Base-by-base conservation (phyloP, 345 rosid genomes). In the Anastatica hierochuntica region DNA sequence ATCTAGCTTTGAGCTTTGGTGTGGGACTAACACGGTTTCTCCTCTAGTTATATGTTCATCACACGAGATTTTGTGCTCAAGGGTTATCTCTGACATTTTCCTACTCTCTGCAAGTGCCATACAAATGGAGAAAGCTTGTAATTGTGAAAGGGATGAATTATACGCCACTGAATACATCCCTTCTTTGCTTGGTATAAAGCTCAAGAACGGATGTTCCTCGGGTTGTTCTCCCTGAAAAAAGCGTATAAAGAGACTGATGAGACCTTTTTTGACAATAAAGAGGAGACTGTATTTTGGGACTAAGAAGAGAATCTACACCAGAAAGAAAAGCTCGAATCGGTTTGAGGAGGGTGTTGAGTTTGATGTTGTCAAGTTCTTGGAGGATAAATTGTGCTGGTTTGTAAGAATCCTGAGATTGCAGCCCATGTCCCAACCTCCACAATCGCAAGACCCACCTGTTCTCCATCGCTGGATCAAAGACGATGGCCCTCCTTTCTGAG, bases 361-460 rank as follows among this genome's bases (percentile, higher is more conserved):
- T 51, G 73, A 61, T 14, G 69, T 40, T 43, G 68, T 58, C 33
- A 64, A 51, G 42, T 49, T 74, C 64, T 59, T 64, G 41, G 13
- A 15, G 43, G 53, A 55, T 44, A 63, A 74, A 69, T 57, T 66
- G 49, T 52, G 73, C 41, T 56, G 58, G 45, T 76, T 79, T 26
- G 77, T 66, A 36, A 86, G 81, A 63, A 87, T 64, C 67, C 64
- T 75, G 23, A 87, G 87, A 39, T 80, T 70, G 69, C 96, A 90
- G 15, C 92, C 92, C 72, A 84, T 68, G 58, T 90, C 98, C 98
- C 96, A 90, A 53, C 96, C 98, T 58, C 96, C 98, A 60, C 98
- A 90, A 45, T 90, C 96, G 65, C 98, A 90, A 49, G 89, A 76
- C 18, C 98, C 98, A 52, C 96, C 96, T 43, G 95, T 76, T 64